A percentile compares a stretch with the other conserved stretches of the same genome.
phyloP scores from a whole-genome alignment of 495 filamentous ascomycete genomes.

The Melanomma pulvis-pyrius region DNA sequence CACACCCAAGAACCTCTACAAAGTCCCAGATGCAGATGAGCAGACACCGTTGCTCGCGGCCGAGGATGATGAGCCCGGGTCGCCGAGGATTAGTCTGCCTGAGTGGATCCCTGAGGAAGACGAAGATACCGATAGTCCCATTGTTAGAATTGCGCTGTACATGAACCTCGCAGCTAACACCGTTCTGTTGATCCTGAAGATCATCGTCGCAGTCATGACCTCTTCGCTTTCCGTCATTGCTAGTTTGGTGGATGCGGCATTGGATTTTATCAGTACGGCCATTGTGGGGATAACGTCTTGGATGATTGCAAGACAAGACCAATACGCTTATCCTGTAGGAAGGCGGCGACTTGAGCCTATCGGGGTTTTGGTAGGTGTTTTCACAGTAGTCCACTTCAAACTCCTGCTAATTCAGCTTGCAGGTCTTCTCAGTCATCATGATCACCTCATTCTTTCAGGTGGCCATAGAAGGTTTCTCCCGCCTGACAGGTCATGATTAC shows the following conservation, averaged over 20 bases:
- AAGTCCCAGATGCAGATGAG: conserved; percentile 65
- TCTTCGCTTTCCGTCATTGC: conserved; percentile 87
- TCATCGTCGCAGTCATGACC: conserved; percentile 75
- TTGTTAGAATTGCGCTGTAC: conserved; percentile 80
- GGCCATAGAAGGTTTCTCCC: conserved; percentile 68
- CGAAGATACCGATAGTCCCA: conserved; percentile 63
- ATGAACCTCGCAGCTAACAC: conserved; percentile 85
- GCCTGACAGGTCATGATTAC: conserved; percentile 66
- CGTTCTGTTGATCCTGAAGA: conserved; percentile 75
- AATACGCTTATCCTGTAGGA: conserved; percentile 81
- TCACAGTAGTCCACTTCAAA: not conserved
- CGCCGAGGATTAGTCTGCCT: conserved; percentile 33
- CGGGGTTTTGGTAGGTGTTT: conserved; percentile 47
- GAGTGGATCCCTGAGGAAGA: conserved; percentile 56
- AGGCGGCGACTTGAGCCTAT: conserved; percentile 65
- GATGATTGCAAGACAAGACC: conserved; percentile 73
- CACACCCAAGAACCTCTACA: conserved; percentile 80
- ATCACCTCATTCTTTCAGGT: conserved; percentile 88
- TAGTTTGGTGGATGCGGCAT: conserved; percentile 81
- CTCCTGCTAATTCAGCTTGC: not conserved
- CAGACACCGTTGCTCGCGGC: conserved; percentile 61
- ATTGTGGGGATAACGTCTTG: conserved; percentile 83
- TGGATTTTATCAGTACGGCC: conserved; percentile 84
- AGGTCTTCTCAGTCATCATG: conserved; percentile 56
- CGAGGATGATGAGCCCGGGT: conserved; percentile 46